Conservation (phyloP, 164 flowering plant genomes). For the grape (Vitis vinifera) region DNA sequence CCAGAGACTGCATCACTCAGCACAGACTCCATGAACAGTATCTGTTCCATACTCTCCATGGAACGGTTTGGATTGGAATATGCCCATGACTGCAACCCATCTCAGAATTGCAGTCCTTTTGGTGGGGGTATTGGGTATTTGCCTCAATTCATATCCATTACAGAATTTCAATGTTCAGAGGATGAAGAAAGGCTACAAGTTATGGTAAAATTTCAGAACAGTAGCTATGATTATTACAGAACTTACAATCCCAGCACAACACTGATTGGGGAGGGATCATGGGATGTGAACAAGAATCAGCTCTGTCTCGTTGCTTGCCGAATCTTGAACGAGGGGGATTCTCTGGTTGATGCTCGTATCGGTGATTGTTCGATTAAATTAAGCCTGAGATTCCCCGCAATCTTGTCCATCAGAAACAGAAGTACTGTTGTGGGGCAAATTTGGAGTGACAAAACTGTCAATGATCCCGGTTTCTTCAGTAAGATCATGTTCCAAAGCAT, state of each 20-base stretch:
- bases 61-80: slow-evolving; percentile 34
- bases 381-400: slow-evolving; percentile 38
- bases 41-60: slow-evolving; percentile 22
- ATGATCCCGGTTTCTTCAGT: slow-evolving; percentile 47
- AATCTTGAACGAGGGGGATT: slow-evolving; percentile 22
- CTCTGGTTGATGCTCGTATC: slow-evolving; percentile 31
- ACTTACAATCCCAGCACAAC: slow-evolving; percentile 34
- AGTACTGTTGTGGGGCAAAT: slow-evolving; percentile 40
- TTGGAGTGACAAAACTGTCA: slow-evolving; percentile 44
- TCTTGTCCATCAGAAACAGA: slow-evolving; percentile 38
- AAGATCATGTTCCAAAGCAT: slow-evolving; percentile 26
- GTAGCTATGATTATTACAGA: slow-evolving; percentile 10
- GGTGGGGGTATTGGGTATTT: slow-evolving; percentile 22
- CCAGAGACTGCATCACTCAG: slow-evolving; percentile 12
- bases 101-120: slow-evolving; percentile 39
- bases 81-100: slow-evolving; percentile 22
- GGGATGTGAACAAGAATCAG: slow-evolving; percentile 44
- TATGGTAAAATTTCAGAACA: slow-evolving; percentile 27
- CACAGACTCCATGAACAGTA: not conserved
- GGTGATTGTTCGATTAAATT: slow-evolving; percentile 61
- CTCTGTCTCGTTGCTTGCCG: slow-evolving; percentile 46
- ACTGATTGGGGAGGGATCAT: slow-evolving; percentile 56
- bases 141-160: slow-evolving; percentile 37
- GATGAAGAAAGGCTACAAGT: slow-evolving; percentile 21
- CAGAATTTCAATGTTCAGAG: slow-evolving; percentile 30